These are phyloP conservation scores for Phialophora verrucosa DNA, from an alignment of 2,329 filamentous ascomycete genomes.

Conservation along the genomic window DNA sequence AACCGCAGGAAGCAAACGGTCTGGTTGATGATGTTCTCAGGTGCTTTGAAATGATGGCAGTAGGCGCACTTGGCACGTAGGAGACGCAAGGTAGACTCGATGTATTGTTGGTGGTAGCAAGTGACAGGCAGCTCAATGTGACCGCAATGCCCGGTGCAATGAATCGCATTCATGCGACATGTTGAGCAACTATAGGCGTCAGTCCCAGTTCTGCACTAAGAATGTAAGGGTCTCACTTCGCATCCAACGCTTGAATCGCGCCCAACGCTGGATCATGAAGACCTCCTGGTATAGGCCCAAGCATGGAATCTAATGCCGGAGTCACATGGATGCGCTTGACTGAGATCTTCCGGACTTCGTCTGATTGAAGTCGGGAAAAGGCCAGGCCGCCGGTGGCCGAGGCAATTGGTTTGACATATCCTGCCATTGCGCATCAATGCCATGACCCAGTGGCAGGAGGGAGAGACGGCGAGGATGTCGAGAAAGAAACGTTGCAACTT, in stretches of 20 bases:
- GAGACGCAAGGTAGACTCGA: conserved; percentile 86
- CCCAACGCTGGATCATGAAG: conserved; percentile 92
- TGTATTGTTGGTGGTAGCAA: conserved; percentile 95
- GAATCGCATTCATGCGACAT: conserved; percentile 80
- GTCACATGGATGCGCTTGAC: conserved; percentile 94
- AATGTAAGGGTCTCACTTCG: conserved; percentile 25
- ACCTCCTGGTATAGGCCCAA: conserved; percentile 87
- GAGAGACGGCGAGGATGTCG: not conserved
- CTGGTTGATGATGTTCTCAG: conserved; percentile 75
- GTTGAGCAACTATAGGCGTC: conserved; percentile 74
- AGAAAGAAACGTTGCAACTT: not conserved
- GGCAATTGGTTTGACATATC: conserved; percentile 73
- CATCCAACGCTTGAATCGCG: conserved; percentile 67
- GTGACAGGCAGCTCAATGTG: conserved; percentile 94
- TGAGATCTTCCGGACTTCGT: conserved; percentile 86
- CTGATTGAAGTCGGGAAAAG: conserved; percentile 80
- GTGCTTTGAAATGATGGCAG: conserved; percentile 83
- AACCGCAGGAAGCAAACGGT: conserved; percentile 85
- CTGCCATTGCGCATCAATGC: conserved; percentile 47
- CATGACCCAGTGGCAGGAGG: conserved; percentile 19
- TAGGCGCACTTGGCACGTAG: conserved; percentile 88
- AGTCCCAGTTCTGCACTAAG: conserved; percentile 10
- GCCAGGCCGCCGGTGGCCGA: conserved; percentile 86
- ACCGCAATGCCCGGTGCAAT: conserved; percentile 89
- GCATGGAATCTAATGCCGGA: conserved; percentile 88